These are phyloP conservation scores for Hypoxylon perforatum DNA, from an alignment of 495 filamentous ascomycete species.

Conservation along the genomic window DNA sequence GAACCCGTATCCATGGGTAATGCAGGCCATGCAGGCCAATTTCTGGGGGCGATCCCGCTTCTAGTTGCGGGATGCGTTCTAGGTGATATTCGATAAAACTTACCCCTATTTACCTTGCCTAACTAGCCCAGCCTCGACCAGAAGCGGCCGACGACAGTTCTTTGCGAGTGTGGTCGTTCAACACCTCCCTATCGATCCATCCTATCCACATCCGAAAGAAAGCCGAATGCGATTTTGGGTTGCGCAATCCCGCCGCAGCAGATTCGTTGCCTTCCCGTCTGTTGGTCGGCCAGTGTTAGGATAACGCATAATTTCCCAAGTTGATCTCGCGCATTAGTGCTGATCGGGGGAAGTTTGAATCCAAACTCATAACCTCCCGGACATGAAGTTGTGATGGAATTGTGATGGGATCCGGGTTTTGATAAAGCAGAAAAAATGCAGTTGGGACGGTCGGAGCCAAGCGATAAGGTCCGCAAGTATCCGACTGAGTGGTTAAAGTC, in stretches of 20 bases:
- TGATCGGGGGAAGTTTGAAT: constrained; percentile 9
- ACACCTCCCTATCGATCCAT: too few relatives aligned
- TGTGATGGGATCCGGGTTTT: constrained; percentile 6
- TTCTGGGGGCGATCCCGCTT: neutral
- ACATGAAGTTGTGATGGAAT: neutral
- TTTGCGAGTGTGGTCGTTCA: too few relatives aligned
- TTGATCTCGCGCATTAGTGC: constrained; percentile 41
- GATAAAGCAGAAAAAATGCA: constrained; percentile 1
- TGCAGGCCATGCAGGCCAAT: constrained; percentile 3
- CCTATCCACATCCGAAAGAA: neutral
- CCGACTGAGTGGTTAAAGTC: constrained; percentile 8
- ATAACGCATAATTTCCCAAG: constrained; percentile 26
- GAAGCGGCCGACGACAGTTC: neutral
- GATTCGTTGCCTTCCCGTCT: neutral
- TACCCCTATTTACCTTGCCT: neutral
- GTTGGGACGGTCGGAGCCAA: neutral
- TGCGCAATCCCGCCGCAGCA: constrained; percentile 15
- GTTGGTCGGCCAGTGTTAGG: constrained; percentile 8
- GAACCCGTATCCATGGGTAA: constrained; percentile 26
- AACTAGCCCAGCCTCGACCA: neutral
- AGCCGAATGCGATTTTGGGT: constrained; percentile 7
- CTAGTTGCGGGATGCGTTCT: neutral
- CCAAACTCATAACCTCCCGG: constrained; percentile 24
- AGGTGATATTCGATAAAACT: neutral
- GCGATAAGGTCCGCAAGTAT: constrained; percentile 5